These are phyloP conservation scores for Coemansia sp. DNA, from an alignment of 192 early-diverging fungal genomes.

Conservation along the genomic window DNA sequence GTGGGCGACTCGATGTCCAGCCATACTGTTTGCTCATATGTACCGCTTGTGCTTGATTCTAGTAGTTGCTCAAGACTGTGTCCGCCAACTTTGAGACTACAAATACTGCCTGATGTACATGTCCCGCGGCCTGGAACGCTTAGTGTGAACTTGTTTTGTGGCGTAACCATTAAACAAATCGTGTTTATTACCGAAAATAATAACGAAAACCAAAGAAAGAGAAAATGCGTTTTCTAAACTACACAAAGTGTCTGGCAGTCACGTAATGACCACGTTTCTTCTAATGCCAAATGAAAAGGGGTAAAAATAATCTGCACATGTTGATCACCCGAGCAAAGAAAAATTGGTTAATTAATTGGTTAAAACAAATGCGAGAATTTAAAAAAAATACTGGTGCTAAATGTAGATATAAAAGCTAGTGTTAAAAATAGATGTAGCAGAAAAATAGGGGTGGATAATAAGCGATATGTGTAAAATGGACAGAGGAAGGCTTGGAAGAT, in stretches of 20 bases:
- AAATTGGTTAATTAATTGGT: background rate
- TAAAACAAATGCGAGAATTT: background rate
- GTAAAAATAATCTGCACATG: slow-evolving; percentile 1
- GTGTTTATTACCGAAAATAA: background rate
- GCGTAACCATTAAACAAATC: background rate
- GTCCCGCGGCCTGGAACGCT: slow-evolving; percentile 1
- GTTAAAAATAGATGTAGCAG: slow-evolving; percentile 1
- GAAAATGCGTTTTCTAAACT: background rate
- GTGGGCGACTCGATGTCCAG: slow-evolving; percentile 15
- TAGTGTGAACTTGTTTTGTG: slow-evolving; percentile 2
- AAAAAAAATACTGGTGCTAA: no score
- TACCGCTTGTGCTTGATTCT: background rate
- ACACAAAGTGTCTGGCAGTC: background rate
- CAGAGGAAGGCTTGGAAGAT: background rate
- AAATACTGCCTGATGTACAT: background rate
- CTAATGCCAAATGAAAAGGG: background rate
- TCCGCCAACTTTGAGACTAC: background rate
- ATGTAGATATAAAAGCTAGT: background rate
- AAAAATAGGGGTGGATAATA: background rate
- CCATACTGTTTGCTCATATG: background rate
- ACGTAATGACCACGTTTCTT: background rate
- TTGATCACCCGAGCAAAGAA: background rate
- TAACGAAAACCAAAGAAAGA: background rate
- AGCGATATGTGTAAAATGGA: background rate
- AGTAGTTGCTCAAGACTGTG: slow-evolving; percentile 4